Evolutionary conservation across 192 early-diverging fungal genomes (phyloP), one percentile per base, ranked within the genome.

Genomic region (Dimargaris xerosporica): DNA sequence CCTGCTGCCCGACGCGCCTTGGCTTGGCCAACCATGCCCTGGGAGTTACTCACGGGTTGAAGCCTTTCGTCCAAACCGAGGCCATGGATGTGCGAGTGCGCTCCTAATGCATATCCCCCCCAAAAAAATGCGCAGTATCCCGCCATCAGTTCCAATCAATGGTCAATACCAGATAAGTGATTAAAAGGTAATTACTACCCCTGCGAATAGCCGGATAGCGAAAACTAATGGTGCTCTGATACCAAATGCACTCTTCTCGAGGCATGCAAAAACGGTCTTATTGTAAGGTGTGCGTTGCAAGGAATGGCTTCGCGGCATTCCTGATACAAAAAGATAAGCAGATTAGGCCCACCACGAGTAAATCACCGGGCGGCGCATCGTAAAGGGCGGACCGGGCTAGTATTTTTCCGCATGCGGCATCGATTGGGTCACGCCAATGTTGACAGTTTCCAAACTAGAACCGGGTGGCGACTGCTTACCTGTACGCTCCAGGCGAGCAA

Each of bases 11-110:
- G 91, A 62, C 96, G 86, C 31, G 96, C 94, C 70, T 92, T 84
- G 28, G 87, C 67, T 71, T 97, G 94, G 2, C 96, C 96, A 45
- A 99, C 96, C 96, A 99, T 97, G 52, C 96, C 96, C 69, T 97
- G 93, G 42, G 88, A 87, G 23, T 82, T 82, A 28, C 72, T 67
- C 25, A 90, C 80, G 28, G 92, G 86, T 69, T 99, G 92, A 68
- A 97, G 75, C 21, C 85, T 85, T 69, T 97, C 94, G 65, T 97
- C 91, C 64, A 99, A 75, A 39, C 94, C 96, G 61, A 99, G 80
- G 21, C 96, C 96, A 64, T 89, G 86, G 69, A 99, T 97, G 55
- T 99, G 96, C 62, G 94, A 97, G 72, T 99, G 96, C 2, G 93
- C 90, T 59, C 94, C 93, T 93, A n/a, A n/a, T n/a, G n/a, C n/a